Evolutionary conservation across 495 filamentous ascomycete genomes (phyloP).

Genomic region (Lophiotrema nucula): DNA sequence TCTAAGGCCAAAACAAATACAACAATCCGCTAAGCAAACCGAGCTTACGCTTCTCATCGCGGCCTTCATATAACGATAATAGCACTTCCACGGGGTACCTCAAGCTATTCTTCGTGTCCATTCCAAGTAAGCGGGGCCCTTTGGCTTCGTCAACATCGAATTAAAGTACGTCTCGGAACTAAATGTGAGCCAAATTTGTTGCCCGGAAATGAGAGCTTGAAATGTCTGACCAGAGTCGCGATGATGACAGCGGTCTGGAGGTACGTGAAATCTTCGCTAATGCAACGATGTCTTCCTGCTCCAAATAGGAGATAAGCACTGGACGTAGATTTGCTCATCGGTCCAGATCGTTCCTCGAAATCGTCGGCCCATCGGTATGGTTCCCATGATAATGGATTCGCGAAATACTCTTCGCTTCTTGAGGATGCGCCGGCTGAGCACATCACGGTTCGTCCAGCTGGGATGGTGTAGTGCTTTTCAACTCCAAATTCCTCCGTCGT

Average conservation of each 20-base stretch:
- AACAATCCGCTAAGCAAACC: too few species aligned
- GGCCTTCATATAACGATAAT: too few species aligned
- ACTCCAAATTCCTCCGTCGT: too few species aligned
- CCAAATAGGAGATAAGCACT: slow-evolving; percentile 59
- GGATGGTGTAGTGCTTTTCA: neutral
- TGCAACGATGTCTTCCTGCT: slow-evolving; percentile 56
- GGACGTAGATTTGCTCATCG: slow-evolving; percentile 52
- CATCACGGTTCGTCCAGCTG: neutral
- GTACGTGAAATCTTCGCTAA: slow-evolving; percentile 59
- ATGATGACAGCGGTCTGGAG: slow-evolving; percentile 52
- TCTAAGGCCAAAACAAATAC: too few species aligned
- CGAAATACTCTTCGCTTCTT: neutral
- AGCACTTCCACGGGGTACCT: too few species aligned
- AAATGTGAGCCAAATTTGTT: too few species aligned
- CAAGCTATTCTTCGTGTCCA: too few species aligned
- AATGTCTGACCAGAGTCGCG: slow-evolving; percentile 48
- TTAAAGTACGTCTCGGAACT: too few species aligned
- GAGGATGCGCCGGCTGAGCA: neutral
- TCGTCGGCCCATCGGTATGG: neutral
- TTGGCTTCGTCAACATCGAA: too few species aligned
- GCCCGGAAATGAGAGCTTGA: too few species aligned
- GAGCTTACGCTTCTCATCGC: too few species aligned
- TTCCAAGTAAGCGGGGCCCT: too few species aligned
- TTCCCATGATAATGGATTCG: neutral
- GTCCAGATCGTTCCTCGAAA: slow-evolving; percentile 49